phyloP scores from a whole-genome alignment of 1,284 basidiomycete genomes.

The Sparassis latifolia region DNA sequence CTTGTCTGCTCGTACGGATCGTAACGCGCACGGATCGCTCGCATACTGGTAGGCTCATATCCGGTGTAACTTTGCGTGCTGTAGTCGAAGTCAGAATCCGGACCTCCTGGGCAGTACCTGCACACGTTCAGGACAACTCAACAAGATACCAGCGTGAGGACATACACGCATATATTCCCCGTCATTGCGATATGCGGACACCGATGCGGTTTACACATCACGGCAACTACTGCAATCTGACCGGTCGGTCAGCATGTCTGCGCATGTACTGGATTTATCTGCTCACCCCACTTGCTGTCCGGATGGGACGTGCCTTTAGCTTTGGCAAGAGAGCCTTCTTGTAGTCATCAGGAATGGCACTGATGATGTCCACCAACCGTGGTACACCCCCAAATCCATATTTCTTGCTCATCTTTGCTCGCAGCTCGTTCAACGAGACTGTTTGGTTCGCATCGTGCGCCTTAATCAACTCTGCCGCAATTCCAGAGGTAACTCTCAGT shows the following conservation, averaged over 20 bases:
- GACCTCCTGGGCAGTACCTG: conserved; percentile 98
- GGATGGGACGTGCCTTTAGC: conserved; percentile 89
- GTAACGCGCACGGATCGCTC: conserved; percentile 95
- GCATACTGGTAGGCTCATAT: conserved; percentile 98
- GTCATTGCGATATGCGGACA: conserved; percentile 99
- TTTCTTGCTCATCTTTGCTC: conserved; percentile 87
- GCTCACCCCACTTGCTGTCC: conserved; percentile 93
- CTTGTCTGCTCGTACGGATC: conserved; percentile 98
- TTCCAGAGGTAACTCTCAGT: conserved; percentile 89
- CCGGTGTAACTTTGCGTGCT: conserved; percentile 98
- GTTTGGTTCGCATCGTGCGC: conserved; percentile 75
- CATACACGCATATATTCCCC: conserved; percentile 98
- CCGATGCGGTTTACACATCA: conserved; percentile 99
- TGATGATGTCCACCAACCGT: conserved; percentile 94
- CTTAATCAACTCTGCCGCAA: conserved; percentile 90
- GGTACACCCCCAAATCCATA: conserved; percentile 84
- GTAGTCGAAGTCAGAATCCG: conserved; percentile 99
- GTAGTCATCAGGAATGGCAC: conserved; percentile 96
- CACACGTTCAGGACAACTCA: background rate
- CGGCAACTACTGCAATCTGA: conserved; percentile 95
- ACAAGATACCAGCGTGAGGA: conserved; percentile 8
- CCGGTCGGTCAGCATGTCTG: conserved; percentile 3
- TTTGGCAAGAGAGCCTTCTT: conserved; percentile 89
- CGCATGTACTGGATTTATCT: background rate
- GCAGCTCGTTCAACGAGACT: conserved; percentile 85